Percentiles rank a stretch among this genome's conserved stretches.
These are phyloP conservation scores for Suhomyces anneliseae DNA, from an alignment of 1,139 yeast genomes.

Conservation along the genomic window DNA sequence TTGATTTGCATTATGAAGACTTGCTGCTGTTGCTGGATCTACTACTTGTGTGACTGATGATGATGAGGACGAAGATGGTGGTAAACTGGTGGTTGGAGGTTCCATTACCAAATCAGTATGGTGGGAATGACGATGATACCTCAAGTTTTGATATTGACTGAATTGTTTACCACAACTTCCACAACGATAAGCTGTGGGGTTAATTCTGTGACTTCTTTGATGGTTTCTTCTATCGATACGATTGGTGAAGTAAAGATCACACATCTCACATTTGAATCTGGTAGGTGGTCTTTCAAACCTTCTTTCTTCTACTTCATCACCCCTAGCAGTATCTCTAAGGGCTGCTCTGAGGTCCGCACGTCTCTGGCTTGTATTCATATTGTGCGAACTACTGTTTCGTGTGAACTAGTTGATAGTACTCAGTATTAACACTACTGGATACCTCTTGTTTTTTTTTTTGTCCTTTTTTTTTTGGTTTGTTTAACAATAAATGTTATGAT, in stretches of 20 bases:
- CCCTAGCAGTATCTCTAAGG: background rate
- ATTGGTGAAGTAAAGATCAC: constrained; percentile 11
- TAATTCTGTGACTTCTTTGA: constrained; percentile 11
- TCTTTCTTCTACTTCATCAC: background rate
- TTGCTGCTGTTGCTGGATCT: background rate
- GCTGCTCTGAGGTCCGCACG: background rate
- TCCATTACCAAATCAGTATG: constrained; percentile 14
- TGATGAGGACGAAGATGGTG: background rate
- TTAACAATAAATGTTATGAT: no score
- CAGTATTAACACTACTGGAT: no score
- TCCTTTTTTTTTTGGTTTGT: no score
- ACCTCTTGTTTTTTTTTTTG: no score
- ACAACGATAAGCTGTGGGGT: constrained; percentile 14
- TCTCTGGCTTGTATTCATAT: background rate
- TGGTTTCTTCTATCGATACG: constrained; percentile 14
- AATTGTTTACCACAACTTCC: constrained; percentile 15
- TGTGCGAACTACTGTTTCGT: background rate
- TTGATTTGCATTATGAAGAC: no score
- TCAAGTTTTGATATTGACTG: constrained; percentile 15
- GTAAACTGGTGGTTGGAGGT: background rate
- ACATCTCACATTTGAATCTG: constrained; percentile 9
- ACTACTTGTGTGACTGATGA: background rate
- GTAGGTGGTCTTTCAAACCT: background rate
- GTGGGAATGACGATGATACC: constrained; percentile 14
- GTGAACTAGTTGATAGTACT: no score